phyloP scores from a whole-genome alignment of 805 yeast genomes.

The Lachancea thermotolerans region DNA sequence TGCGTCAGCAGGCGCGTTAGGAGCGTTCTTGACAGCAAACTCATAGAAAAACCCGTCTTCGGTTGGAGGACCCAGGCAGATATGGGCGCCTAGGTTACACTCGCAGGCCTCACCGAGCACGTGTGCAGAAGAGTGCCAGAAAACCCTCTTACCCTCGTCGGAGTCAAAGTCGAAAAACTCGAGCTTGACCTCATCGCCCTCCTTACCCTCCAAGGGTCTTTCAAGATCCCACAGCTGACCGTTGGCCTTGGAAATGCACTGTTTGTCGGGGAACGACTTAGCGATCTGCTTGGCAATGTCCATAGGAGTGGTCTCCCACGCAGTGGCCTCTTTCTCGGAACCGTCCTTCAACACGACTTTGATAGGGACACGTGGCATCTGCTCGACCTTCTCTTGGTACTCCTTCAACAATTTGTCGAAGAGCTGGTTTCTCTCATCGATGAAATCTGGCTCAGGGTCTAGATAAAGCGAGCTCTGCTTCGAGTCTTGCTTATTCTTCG shows the following conservation, averaged over 20 bases:
- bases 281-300: conserved; percentile 79
- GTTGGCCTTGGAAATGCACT: conserved; percentile 84
- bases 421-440: conserved; percentile 68
- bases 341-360: conserved; percentile 86
- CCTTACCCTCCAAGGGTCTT: conserved; percentile 78
- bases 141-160: conserved; percentile 91
- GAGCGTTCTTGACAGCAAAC: conserved; percentile 56
- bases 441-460: conserved; percentile 78
- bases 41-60: conserved; percentile 97
- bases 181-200: conserved; percentile 36
- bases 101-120: conserved; percentile 97
- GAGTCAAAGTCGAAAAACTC: conserved; percentile 87
- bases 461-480: conserved; percentile 41
- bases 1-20: conserved; percentile 45
- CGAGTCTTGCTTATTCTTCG: conserved; percentile 26
- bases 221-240: conserved; percentile 92
- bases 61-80: conserved; percentile 94
- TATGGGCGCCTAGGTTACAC: conserved; percentile 90
- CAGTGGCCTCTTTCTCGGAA: conserved; percentile 61
- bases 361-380: conserved; percentile 56
- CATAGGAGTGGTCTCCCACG: conserved; percentile 89
- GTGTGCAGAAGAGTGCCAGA: conserved; percentile 99
- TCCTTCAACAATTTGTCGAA: conserved; percentile 76
- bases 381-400: conserved; percentile 65
- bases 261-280: conserved; percentile 81